phyloP scores from a whole-genome alignment of 2,329 filamentous ascomycete genomes.

The Sarocladium kiliense region DNA sequence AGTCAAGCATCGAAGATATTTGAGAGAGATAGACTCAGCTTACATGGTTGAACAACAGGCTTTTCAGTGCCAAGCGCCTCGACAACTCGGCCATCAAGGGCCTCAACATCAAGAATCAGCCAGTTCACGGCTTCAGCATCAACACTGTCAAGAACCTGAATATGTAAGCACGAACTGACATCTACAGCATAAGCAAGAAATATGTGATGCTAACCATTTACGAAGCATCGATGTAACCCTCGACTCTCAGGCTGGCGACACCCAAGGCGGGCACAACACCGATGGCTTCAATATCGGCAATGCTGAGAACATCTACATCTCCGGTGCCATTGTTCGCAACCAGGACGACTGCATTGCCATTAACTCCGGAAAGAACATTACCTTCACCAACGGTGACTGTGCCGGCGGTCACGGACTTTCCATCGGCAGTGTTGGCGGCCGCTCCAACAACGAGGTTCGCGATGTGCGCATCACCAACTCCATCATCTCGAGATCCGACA shows the following conservation, averaged over 20 bases:
- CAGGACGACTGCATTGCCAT: constrained; percentile 58
- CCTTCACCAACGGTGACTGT: constrained; percentile 38
- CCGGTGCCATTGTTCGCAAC: constrained; percentile 49
- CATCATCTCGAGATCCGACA: constrained; percentile 46
- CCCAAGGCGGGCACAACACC: constrained; percentile 43
- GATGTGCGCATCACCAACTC: constrained; percentile 44
- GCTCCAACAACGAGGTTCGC: constrained; percentile 46
- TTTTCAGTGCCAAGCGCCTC: neutral
- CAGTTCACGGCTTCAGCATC: constrained; percentile 36
- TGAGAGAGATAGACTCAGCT: neutral
- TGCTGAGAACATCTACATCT: constrained; percentile 44
- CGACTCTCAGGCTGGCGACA: constrained; percentile 31
- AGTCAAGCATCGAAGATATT: neutral
- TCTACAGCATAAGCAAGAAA: no score
- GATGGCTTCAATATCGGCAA: constrained; percentile 54
- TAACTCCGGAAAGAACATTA: constrained; percentile 47
- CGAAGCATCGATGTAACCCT: constrained; percentile 27
- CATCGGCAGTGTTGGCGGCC: constrained; percentile 40
- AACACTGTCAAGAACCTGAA: constrained; percentile 27
- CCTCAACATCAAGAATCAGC: constrained; percentile 35
- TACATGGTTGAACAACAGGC: neutral
- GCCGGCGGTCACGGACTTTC: constrained; percentile 38
- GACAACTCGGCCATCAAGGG: constrained; percentile 27
- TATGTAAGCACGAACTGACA: constrained; percentile 17
- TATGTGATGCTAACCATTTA: neutral